Percentiles rank a stretch among this genome's conserved stretches.
These are phyloP conservation scores for Microdochium trichocladiopsis DNA, from an alignment of 2,329 filamentous ascomycete genomes.

Conservation along the genomic window DNA sequence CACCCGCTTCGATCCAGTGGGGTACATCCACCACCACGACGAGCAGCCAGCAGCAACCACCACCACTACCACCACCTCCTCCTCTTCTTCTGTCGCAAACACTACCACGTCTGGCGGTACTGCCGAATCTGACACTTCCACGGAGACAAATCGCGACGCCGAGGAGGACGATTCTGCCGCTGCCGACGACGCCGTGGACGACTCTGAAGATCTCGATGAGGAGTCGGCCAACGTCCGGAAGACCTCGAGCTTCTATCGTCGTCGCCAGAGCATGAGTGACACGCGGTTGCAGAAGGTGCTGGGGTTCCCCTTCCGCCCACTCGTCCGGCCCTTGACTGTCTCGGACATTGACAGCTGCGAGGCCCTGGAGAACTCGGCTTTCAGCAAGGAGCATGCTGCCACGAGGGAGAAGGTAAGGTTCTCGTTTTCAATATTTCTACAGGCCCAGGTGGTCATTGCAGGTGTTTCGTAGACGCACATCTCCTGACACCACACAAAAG, in stretches of 20 bases:
- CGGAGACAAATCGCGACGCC: background rate
- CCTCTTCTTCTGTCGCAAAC: background rate
- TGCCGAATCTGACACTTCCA: background rate
- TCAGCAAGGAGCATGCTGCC: conserved; percentile 43
- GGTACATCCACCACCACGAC: background rate
- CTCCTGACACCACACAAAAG: too few species aligned
- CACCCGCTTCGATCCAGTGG: background rate
- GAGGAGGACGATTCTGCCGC: conserved; percentile 2
- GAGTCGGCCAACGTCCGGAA: conserved; percentile 28
- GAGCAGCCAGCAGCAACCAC: background rate
- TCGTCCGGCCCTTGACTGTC: conserved; percentile 64
- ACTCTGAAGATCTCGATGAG: conserved; percentile 30
- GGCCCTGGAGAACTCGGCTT: conserved; percentile 47
- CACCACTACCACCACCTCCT: background rate
- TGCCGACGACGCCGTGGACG: conserved; percentile 26
- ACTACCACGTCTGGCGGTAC: background rate
- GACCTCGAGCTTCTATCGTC: conserved; percentile 30
- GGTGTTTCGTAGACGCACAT: background rate
- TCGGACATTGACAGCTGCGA: conserved; percentile 56
- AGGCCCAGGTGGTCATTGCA: background rate
- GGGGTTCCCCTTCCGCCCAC: conserved; percentile 60
- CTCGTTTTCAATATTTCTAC: too few species aligned
- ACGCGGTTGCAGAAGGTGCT: conserved; percentile 34
- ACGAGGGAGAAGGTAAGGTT: conserved; percentile 46
- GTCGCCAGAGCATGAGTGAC: conserved; percentile 21